These are phyloP conservation scores for Meyerozyma athensensis DNA, from an alignment of 1,139 yeast species.

Conservation along the genomic window DNA sequence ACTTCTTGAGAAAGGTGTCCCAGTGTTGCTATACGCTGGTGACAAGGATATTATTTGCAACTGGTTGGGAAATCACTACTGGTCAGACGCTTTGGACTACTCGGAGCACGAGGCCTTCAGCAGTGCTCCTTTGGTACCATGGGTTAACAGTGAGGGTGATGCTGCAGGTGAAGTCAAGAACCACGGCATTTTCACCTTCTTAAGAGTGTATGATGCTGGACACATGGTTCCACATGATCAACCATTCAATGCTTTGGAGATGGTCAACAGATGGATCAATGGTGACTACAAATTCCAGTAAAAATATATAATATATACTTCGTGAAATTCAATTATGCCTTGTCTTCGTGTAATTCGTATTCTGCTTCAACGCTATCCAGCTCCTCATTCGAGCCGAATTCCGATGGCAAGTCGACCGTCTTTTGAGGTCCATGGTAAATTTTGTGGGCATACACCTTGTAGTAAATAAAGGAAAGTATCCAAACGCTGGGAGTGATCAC, in stretches of 20 bases:
- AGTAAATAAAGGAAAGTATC: constrained; percentile 42
- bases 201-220: constrained; percentile 63
- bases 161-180: constrained; percentile 58
- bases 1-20: constrained; percentile 46
- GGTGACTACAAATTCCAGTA: constrained; percentile 37
- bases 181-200: constrained; percentile 51
- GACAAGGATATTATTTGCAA: constrained; percentile 38
- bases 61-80: constrained; percentile 37
- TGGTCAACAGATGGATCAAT: constrained; percentile 74
- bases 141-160: constrained; percentile 39
- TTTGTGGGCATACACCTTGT: constrained; percentile 42
- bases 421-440: constrained; percentile 47
- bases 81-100: constrained; percentile 30
- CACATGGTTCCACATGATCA: constrained; percentile 83
- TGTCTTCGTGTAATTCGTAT: not conserved
- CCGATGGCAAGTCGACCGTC: constrained; percentile 21
- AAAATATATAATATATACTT: not conserved
- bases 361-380: constrained; percentile 5
- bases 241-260: constrained; percentile 66
- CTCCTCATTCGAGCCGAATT: constrained; percentile 12
- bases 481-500: constrained; percentile 44
- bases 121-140: constrained; percentile 30
- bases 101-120: constrained; percentile 23
- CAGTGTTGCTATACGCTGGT: constrained; percentile 37
- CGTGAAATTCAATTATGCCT: not conserved